Evolutionary conservation across 176 grass and related monocot genomes (phyloP).

Genomic region (Aechmea fasciata): DNA sequence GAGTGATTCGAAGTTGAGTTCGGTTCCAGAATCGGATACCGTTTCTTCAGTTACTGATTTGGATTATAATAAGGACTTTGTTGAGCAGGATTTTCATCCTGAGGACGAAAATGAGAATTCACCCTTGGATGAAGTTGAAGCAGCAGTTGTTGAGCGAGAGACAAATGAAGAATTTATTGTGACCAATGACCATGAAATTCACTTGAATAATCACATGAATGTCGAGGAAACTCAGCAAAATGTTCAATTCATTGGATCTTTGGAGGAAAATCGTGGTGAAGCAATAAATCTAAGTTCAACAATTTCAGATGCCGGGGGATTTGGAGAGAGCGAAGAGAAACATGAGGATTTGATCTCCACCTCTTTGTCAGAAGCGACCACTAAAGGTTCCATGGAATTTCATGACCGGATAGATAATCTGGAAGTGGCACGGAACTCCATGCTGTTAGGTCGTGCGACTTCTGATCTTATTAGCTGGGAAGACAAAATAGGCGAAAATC

Average conservation of each 20-base stretch:
- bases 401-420: neutral
- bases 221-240: neutral
- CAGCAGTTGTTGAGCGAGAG: neutral
- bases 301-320: conserved; percentile 11
- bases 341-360: neutral
- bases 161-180: neutral
- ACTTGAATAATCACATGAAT: neutral
- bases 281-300: neutral
- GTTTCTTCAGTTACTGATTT: conserved; percentile 28
- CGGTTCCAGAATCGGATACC: conserved; percentile 26
- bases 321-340: conserved; percentile 8
- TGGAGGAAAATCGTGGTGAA: conserved; percentile 6
- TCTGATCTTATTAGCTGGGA: conserved; percentile 9
- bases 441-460: neutral
- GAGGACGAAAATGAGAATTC: conserved; percentile 22
- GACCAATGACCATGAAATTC: neutral
- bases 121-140: conserved; percentile 30
- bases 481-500: conserved; percentile 26
- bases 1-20: conserved; percentile 23
- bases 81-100: conserved; percentile 2
- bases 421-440: neutral
- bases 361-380: neutral
- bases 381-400: neutral
- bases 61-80: conserved; percentile 31
- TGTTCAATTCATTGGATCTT: neutral